These are phyloP conservation scores for Glaciozyma antarctica DNA, from an alignment of 768 basidiomycete genomes.

Conservation along the genomic window DNA sequence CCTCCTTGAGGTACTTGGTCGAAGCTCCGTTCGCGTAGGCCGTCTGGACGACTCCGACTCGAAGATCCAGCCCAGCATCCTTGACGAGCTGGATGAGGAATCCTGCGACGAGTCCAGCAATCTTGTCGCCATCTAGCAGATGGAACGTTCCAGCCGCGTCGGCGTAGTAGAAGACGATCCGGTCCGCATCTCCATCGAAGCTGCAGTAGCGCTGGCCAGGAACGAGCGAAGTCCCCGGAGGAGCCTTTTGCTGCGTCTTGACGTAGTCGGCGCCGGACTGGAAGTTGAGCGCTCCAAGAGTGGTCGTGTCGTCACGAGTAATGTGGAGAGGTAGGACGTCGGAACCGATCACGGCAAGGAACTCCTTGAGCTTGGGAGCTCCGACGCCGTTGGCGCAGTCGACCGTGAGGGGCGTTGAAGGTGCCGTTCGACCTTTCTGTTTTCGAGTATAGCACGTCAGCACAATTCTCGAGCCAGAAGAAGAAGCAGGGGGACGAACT, in stretches of 20 bases:
- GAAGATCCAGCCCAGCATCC: conserved; percentile 70
- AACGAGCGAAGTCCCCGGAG: conserved; percentile 58
- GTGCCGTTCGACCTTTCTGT: conserved; percentile 43
- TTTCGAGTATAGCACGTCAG: background rate
- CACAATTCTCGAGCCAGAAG: too few species aligned
- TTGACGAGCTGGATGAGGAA: conserved; percentile 86
- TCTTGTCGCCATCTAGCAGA: conserved; percentile 97
- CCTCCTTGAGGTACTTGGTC: conserved; percentile 78
- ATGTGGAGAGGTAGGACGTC: conserved; percentile 52
- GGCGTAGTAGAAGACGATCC: conserved; percentile 83
- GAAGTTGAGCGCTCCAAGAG: conserved; percentile 66
- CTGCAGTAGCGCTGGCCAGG: conserved; percentile 62
- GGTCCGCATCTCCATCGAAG: conserved; percentile 94
- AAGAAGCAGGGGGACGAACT: conserved; percentile 46
- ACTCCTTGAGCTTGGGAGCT: conserved; percentile 55
- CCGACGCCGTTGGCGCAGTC: conserved; percentile 99
- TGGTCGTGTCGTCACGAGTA: conserved; percentile 58
- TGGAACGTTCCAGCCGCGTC: conserved; percentile 68
- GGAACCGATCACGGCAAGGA: conserved; percentile 38
- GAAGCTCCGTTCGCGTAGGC: conserved; percentile 98
- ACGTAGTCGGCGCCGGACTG: conserved; percentile 92
- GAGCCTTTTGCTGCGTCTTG: conserved; percentile 81
- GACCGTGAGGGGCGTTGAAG: conserved; percentile 48
- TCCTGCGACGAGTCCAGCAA: conserved; percentile 81
- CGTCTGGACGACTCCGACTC: conserved; percentile 93